Evolutionary conservation across 331 rosid species (phyloP), one percentile per base, ranked within the genome.

Genomic region (Pyracantha coccinea): DNA sequence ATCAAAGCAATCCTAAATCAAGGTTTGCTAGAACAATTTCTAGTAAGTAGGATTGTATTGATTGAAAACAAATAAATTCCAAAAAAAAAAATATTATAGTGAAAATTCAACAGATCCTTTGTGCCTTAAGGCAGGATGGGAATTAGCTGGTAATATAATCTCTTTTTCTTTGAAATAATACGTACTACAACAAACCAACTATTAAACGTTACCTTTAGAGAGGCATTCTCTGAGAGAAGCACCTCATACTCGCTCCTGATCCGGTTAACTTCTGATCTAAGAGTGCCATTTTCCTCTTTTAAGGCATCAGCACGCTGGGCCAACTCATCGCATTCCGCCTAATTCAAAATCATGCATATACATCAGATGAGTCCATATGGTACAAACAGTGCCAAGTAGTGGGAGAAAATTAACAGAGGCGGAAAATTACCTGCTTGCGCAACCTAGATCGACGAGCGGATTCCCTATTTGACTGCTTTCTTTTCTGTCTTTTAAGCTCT

Each of bases 401-500:
- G 66, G 41, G 45, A 64, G 4, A 21, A 71, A 20, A 81, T 61
- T 66, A 74, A 75, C 70, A 71, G 15, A 52, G 23, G 20, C 38
- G 8, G 54, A 45, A 33, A 27, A 57, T 74, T 69, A 92, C 99
- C 97, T 94, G 99, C 82, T 94, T 94, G 62, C 99, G 97, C 88
- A 94, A 78, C 84, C 99, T 91, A 67, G 99, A 94, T 70, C 99
- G 80, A 38, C 99, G 96, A 75, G 99, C 99, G 50, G 99, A 94
- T 87, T 94, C 99, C 79, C 99, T 87, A 72, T 94, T 94, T 16
- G 99, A 94, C 80, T 94, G 99, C 86, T 94, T 94, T 80, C 99
- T 85, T 80, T 89, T 87, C 81, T 94, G 99, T 78, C 97, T 84
- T 80, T 94, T 94, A 50, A 90, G 82, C 80, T 94, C 99, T 79